Conservation (phyloP, 2,329 filamentous ascomycete genomes). For the Hypoxylon sp. region DNA sequence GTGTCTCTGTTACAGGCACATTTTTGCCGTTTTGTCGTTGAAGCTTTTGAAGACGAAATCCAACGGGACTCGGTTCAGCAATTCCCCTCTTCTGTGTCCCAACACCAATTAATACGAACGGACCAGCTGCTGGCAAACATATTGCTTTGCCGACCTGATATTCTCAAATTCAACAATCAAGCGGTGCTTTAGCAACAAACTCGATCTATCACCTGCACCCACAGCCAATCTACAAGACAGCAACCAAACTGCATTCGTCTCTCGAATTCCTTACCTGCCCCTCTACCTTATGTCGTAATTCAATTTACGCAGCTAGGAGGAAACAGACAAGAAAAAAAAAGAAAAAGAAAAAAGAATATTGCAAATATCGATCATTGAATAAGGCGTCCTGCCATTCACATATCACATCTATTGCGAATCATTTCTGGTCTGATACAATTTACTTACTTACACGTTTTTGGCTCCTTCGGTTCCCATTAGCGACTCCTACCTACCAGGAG, state of each 20-base stretch:
- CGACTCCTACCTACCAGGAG: no score
- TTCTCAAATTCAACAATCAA: neutral
- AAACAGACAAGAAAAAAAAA: constrained; percentile 7
- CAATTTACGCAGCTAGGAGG: constrained; percentile 14
- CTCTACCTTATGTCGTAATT: constrained; percentile 12
- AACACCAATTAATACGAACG: constrained; percentile 1
- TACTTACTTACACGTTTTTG: no score
- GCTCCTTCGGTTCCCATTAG: no score
- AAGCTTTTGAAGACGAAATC: constrained; percentile 13
- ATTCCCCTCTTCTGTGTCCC: constrained; percentile 2
- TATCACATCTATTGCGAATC: no score
- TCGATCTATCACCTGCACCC: constrained; percentile 1
- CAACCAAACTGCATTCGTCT: constrained; percentile 4
- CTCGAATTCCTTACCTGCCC: constrained; percentile 3
- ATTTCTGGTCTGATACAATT: no score
- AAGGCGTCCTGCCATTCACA: no score
- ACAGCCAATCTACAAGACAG: neutral
- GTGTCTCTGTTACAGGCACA: constrained; percentile 17
- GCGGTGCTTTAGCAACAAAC: no score
- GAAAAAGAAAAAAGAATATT: neutral
- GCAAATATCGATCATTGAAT: neutral
- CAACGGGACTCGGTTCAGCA: constrained; percentile 12
- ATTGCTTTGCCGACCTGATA: neutral
- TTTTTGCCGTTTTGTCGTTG: no score
- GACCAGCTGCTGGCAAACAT: constrained; percentile 3